Conservation (phyloP, 306 rosid species). For the Macrotyloma uniflorum region DNA sequence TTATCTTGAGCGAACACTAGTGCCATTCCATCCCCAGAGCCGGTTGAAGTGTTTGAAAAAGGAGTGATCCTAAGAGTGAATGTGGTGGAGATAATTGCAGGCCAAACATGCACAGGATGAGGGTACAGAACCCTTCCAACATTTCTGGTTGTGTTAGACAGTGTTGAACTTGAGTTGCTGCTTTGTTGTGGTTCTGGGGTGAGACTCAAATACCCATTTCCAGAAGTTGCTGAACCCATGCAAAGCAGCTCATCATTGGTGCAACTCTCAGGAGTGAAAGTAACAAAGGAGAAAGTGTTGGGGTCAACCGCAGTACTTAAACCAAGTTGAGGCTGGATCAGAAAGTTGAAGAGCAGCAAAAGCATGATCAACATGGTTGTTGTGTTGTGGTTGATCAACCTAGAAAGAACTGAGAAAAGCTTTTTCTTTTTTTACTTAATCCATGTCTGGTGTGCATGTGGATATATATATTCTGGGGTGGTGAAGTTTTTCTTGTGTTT, state of each 20-base stretch:
- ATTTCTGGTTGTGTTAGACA: slow-evolving; percentile 25
- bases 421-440: neutral
- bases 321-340: slow-evolving; percentile 31
- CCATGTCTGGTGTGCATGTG: neutral
- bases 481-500: slow-evolving; percentile 2
- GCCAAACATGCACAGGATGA: slow-evolving; percentile 54
- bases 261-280: slow-evolving; percentile 58
- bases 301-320: slow-evolving; percentile 28
- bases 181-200: slow-evolving; percentile 51
- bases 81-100: slow-evolving; percentile 56
- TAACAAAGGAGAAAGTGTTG: slow-evolving; percentile 48
- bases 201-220: slow-evolving; percentile 49
- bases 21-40: slow-evolving; percentile 63
- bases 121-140: slow-evolving; percentile 58
- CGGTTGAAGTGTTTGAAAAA: slow-evolving; percentile 41
- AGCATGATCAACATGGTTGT: slow-evolving; percentile 37
- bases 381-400: neutral
- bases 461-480: slow-evolving; percentile 11
- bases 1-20: slow-evolving; percentile 55
- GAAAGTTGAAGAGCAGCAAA: slow-evolving; percentile 33
- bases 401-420: neutral
- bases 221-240: slow-evolving; percentile 59
- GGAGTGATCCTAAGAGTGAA: slow-evolving; percentile 59
- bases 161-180: slow-evolving; percentile 15
- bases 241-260: slow-evolving; percentile 50